A percentile compares a stretch with the other conserved stretches of the same genome.
Evolutionary conservation across 345 rosid genomes (phyloP).

Genomic region (Moringa oleifera): DNA sequence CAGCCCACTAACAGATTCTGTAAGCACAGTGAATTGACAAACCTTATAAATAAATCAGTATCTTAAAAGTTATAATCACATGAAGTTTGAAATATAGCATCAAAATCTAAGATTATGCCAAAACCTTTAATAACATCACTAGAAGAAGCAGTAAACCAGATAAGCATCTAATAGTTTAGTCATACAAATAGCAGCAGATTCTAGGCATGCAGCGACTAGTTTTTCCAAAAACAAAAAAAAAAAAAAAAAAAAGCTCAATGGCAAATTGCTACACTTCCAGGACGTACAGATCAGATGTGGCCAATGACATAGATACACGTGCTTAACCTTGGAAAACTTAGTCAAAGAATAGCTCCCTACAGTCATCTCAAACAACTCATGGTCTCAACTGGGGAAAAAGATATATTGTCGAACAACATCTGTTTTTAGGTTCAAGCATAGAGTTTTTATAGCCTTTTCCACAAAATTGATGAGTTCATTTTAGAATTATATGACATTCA

Average conservation of each 20-base stretch:
- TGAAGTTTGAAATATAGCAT: conserved; percentile 5
- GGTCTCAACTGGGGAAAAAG: background rate
- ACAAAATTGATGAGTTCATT: background rate
- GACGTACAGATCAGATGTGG: too few relatives aligned
- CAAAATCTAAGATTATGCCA: background rate
- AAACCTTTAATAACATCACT: background rate
- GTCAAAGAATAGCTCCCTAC: background rate
- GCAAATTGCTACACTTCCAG: background rate
- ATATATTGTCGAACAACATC: too few relatives aligned
- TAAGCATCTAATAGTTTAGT: background rate
- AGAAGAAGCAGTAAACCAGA: background rate
- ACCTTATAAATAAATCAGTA: background rate
- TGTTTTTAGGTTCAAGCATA: background rate
- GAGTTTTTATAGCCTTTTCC: too few relatives aligned
- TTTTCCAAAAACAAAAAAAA: too few relatives aligned
- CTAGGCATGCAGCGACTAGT: background rate
- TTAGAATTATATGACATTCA: background rate
- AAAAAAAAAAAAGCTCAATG: too few relatives aligned
- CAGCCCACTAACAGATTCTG: conserved; percentile 53
- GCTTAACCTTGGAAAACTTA: background rate
- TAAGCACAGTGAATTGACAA: background rate
- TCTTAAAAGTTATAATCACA: background rate
- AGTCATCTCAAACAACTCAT: background rate
- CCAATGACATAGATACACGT: background rate
- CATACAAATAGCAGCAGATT: background rate